A percentile compares a stretch with the other conserved stretches of the same genome.
Evolutionary conservation across 305 asterid genomes (phyloP).

Genomic region (Striga hermonthica): DNA sequence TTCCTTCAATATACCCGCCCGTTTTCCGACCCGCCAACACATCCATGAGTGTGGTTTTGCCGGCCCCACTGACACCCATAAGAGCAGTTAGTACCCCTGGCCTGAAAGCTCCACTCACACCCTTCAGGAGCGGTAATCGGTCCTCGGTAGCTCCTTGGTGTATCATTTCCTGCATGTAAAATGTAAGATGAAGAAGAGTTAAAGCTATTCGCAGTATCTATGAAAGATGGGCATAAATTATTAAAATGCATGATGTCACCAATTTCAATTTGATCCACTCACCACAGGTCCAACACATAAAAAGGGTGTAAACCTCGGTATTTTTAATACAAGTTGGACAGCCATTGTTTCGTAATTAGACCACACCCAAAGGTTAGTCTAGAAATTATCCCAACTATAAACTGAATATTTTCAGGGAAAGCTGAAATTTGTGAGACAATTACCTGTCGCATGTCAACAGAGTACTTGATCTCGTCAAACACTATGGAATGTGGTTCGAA

Average conservation of each 20-base stretch:
- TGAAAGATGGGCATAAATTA: neutral
- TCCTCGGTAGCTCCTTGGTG: constrained; percentile 38
- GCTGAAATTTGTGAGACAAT: neutral
- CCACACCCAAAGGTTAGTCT: neutral
- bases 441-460: constrained; percentile 65
- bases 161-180: constrained; percentile 36
- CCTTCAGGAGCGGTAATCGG: constrained; percentile 37
- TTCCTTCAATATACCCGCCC: constrained; percentile 41
- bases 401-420: neutral
- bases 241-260: neutral
- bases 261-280: neutral
- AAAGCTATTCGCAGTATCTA: neutral
- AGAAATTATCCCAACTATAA: too few species aligned
- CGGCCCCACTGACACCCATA: constrained; percentile 51
- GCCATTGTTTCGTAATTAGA: neutral
- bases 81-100: constrained; percentile 47
- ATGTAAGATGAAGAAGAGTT: neutral
- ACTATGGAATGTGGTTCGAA: constrained; percentile 48
- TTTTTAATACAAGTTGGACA: too few species aligned
- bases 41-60: constrained; percentile 49
- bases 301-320: too few species aligned
- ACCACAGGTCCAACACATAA: neutral
- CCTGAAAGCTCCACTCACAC: constrained; percentile 44
- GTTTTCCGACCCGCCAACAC: constrained; percentile 46
- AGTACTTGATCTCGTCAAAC: constrained; percentile 52